Evolutionary conservation across 257 asterid species (phyloP).

Genomic region (Lycium ferocissimum): DNA sequence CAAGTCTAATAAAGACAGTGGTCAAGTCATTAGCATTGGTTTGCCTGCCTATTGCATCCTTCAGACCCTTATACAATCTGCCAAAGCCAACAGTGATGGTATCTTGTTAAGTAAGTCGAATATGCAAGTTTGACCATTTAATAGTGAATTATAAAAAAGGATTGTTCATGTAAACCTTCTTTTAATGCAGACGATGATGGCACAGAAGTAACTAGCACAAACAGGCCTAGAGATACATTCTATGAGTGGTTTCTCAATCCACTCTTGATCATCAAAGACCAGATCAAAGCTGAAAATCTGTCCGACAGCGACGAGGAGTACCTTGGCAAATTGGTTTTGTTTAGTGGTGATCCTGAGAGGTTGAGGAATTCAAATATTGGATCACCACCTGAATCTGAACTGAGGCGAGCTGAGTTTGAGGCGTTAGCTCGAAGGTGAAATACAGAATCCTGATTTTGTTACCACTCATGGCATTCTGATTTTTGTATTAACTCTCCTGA

Average conservation of each 20-base stretch:
- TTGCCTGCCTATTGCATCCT: slow-evolving; percentile 87
- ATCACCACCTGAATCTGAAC: slow-evolving; percentile 64
- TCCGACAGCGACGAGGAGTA: slow-evolving; percentile 81
- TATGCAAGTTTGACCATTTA: background rate
- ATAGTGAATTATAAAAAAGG: background rate
- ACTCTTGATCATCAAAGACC: slow-evolving; percentile 83
- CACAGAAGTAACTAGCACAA: slow-evolving; percentile 76
- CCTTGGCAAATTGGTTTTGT: slow-evolving; percentile 69
- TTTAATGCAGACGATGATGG: slow-evolving; percentile 55
- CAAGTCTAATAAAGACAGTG: slow-evolving; percentile 59
- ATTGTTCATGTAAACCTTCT: slow-evolving; percentile 14
- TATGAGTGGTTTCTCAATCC: slow-evolving; percentile 96
- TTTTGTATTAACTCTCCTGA: slow-evolving; percentile 1
- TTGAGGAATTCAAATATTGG: slow-evolving; percentile 57
- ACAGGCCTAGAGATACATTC: slow-evolving; percentile 80
- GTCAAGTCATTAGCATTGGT: slow-evolving; percentile 64
- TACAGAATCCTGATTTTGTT: background rate
- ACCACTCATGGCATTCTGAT: slow-evolving; percentile 13
- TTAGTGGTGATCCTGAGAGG: slow-evolving; percentile 64
- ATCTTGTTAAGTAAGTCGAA: slow-evolving; percentile 62
- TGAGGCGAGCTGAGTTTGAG: slow-evolving; percentile 79
- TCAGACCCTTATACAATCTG: slow-evolving; percentile 74
- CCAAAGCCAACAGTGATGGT: slow-evolving; percentile 68
- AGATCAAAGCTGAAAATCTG: slow-evolving; percentile 76
- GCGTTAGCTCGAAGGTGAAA: slow-evolving; percentile 59